Base-by-base conservation (phyloP, 331 rosid genomes). In the Arachis monticola region DNA sequence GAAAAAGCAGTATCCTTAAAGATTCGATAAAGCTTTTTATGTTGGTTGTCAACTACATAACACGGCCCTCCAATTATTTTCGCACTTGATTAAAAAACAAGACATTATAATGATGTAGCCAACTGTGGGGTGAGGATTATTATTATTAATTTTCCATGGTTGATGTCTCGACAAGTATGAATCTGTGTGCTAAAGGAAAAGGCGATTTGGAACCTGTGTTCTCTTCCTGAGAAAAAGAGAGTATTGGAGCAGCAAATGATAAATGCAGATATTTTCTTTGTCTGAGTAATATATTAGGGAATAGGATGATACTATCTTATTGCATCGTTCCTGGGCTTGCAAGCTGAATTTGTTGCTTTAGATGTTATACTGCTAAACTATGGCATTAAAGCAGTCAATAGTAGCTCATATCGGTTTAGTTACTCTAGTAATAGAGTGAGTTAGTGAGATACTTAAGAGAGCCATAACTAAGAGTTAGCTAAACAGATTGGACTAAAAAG, bases 141-240 rank as follows among this genome's bases (percentile, higher is more conserved):
- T 12, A 52, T 11, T 64, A 53, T 22, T 10, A 17, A 22, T 66
- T 9, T 76, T 66, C 42, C 42, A 30, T 56, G 7, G 60, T 62
- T 55, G 8, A 10, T 75, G 75, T 65, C 47, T 30, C 30, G n/a
- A 63, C 42, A 51, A 63, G 64, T 64, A 52, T 52, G 12, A 1
- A 51, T 38, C 13, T 3, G 32, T 63, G 51, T 52, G 77, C 52
- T 50, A 61, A 53, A 8, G 64, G 8, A 8, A 5, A 12, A 46
- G n/a, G 30, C 52, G 11, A 31, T 22, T 10, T 22, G 40, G 14
- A 10, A 1, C 46, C 3, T 32, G 40, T 61, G 10, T 60, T 60
- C 64, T 9, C n/a, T 14, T 30, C 44, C 13, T 13, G 11, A 31
- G 64, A 59, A 60, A 60, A 5, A 60, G 32, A 30, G 64, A 30